phyloP scores from a whole-genome alignment of 1,284 basidiomycete species.

The Vanrija pseudolonga region DNA sequence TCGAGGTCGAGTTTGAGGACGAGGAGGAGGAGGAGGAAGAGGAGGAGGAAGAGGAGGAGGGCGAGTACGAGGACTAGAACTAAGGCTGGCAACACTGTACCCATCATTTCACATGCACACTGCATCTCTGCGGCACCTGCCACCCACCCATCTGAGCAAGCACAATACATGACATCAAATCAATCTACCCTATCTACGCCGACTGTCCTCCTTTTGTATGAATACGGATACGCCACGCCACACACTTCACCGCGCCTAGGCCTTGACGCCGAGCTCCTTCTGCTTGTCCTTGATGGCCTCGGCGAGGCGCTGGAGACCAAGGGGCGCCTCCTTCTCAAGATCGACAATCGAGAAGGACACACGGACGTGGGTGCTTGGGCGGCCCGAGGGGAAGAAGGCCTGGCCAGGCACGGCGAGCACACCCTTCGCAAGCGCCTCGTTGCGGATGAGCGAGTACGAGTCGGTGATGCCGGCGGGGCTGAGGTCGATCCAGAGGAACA shows the following conservation, averaged over 20 bases:
- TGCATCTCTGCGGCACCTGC: too few species aligned
- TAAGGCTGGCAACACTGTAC: too few species aligned
- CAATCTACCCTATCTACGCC: too few species aligned
- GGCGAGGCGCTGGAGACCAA: constrained; percentile 66
- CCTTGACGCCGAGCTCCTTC: constrained; percentile 18
- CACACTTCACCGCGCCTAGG: too few species aligned
- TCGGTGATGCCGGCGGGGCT: constrained; percentile 53
- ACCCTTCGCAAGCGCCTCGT: constrained; percentile 71
- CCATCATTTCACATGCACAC: too few species aligned
- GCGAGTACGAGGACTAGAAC: too few species aligned
- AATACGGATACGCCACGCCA: too few species aligned
- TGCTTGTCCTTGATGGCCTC: constrained; percentile 56
- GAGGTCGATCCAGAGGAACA: constrained; percentile 76
- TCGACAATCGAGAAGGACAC: constrained; percentile 74
- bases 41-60: constrained; percentile 1
- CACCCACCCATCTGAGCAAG: too few species aligned
- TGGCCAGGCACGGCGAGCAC: constrained; percentile 82
- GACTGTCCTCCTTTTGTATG: too few species aligned
- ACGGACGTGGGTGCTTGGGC: constrained; percentile 67
- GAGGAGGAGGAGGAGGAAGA: constrained; percentile 28
- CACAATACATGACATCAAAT: too few species aligned
- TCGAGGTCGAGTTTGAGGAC: constrained; percentile 18
- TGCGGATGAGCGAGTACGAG: constrained; percentile 70
- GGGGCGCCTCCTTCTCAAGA: constrained; percentile 63
- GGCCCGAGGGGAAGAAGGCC: constrained; percentile 66